Evolutionary conservation across 1,139 yeast species (phyloP).

Genomic region (Debaryomyces sp.): DNA sequence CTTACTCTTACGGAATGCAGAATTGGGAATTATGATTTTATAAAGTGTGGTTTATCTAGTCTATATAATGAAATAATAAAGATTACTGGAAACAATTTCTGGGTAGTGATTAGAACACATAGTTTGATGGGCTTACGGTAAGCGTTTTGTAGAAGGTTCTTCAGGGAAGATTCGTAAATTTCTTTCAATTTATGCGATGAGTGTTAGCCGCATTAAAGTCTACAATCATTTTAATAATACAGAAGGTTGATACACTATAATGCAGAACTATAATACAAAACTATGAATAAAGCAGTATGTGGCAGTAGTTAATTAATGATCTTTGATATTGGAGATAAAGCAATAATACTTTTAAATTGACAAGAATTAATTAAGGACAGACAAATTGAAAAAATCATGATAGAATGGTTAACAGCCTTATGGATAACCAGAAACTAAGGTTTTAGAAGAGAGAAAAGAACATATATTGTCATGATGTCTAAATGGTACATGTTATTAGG

Average conservation of each 20-base stretch:
- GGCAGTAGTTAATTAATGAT: not conserved
- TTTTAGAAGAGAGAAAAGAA: not conserved
- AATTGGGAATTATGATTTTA: not conserved
- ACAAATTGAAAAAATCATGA: not conserved
- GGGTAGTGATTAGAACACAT: too few species aligned
- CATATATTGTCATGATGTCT: conserved; percentile 4
- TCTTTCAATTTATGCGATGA: not conserved
- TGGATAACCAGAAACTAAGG: conserved; percentile 2
- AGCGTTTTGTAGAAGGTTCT: not conserved
- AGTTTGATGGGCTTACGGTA: not conserved
- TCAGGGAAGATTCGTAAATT: not conserved
- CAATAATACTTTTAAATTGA: not conserved
- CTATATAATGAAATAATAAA: not conserved
- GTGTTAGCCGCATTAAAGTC: not conserved
- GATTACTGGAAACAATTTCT: not conserved
- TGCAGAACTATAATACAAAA: not conserved
- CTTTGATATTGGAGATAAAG: not conserved
- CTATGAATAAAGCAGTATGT: not conserved
- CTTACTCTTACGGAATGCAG: not conserved
- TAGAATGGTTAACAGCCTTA: not conserved
- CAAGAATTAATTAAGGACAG: not conserved
- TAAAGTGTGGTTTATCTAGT: not conserved
- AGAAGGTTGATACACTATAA: not conserved
- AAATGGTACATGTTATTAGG: not conserved
- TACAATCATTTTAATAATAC: conserved; percentile 6